Percentiles rank a stretch among this genome's conserved stretches.
These are phyloP conservation scores for Suillus plorans DNA, from an alignment of 768 basidiomycete genomes.

Conservation along the genomic window DNA sequence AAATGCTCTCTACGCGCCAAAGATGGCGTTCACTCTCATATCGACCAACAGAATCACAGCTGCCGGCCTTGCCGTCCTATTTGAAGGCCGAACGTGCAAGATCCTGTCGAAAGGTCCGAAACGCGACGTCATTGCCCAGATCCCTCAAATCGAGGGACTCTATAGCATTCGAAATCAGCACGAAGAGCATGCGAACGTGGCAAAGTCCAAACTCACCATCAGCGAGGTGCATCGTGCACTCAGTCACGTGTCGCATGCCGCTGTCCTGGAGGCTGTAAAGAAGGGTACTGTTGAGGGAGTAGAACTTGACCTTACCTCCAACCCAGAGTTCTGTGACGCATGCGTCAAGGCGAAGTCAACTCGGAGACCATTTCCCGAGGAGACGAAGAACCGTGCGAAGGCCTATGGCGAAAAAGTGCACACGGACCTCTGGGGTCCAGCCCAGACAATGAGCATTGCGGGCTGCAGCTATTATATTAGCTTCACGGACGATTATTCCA, in stretches of 20 bases:
- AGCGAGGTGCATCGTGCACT: no score
- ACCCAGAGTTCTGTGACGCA: background rate
- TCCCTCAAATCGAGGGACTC: background rate
- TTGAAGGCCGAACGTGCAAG: no score
- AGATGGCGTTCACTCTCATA: background rate
- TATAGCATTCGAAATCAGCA: background rate
- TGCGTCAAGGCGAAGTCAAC: background rate
- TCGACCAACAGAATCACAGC: no score
- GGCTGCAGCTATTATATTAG: slow-evolving; percentile 32
- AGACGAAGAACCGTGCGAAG: background rate
- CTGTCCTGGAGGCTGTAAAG: no score
- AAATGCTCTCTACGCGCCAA: background rate
- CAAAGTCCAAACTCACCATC: no score
- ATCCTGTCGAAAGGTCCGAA: no score
- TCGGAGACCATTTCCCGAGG: background rate
- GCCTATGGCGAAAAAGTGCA: slow-evolving; percentile 7
- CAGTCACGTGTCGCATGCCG: no score
- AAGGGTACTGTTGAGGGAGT: no score
- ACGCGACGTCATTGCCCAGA: background rate
- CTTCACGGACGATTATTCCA: slow-evolving; percentile 35
- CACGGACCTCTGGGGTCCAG: slow-evolving; percentile 7
- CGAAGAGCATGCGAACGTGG: no score
- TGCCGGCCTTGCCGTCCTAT: accelerated
- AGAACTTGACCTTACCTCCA: no score
- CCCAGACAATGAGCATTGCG: slow-evolving; percentile 2